phyloP scores from a whole-genome alignment of 2,329 filamentous ascomycete genomes.

The Colletotrichum incanum region DNA sequence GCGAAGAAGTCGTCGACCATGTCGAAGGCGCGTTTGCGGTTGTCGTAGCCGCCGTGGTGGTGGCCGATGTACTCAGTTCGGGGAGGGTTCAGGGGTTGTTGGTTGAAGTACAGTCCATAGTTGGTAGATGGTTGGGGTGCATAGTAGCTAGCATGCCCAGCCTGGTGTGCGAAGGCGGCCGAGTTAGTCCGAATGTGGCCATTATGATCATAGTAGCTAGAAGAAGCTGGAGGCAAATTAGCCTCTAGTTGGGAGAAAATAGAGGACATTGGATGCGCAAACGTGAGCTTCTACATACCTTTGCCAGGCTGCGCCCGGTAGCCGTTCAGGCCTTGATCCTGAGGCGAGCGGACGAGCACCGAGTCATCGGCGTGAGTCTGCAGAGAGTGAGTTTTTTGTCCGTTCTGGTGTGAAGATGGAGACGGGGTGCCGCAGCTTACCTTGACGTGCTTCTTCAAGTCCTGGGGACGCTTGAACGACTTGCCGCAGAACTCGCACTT shows the following conservation, averaged over 20 bases:
- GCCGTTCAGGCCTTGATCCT: conserved; percentile 67
- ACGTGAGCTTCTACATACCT: conserved; percentile 59
- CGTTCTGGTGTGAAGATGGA: not conserved
- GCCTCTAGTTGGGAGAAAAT: conserved; percentile 54
- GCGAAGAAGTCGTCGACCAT: conserved; percentile 95
- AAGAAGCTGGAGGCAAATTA: conserved; percentile 65
- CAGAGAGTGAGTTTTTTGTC: conserved; percentile 45
- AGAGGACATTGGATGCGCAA: conserved; percentile 45
- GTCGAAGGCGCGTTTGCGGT: conserved; percentile 88
- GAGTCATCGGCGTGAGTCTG: conserved; percentile 96
- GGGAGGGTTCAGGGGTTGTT: conserved; percentile 69
- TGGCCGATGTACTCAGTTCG: conserved; percentile 77
- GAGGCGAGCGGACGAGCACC: conserved; percentile 72
- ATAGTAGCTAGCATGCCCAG: conserved; percentile 72
- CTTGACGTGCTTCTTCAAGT: conserved; percentile 99
- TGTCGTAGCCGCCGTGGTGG: conserved; percentile 71
- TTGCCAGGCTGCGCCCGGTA: conserved; percentile 70
- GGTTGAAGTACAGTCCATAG: conserved; percentile 85
- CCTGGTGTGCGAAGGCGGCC: conserved; percentile 71
- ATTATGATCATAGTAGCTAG: conserved; percentile 77
- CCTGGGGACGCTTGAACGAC: conserved; percentile 98
- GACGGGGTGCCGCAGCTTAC: conserved; percentile 53
- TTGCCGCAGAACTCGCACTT: conserved; percentile 99
- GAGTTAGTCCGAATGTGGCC: conserved; percentile 73
- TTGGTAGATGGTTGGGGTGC: conserved; percentile 67